These are phyloP conservation scores for Oxalis stricta DNA, from an alignment of 441 rosid genomes.

Conservation along the genomic window DNA sequence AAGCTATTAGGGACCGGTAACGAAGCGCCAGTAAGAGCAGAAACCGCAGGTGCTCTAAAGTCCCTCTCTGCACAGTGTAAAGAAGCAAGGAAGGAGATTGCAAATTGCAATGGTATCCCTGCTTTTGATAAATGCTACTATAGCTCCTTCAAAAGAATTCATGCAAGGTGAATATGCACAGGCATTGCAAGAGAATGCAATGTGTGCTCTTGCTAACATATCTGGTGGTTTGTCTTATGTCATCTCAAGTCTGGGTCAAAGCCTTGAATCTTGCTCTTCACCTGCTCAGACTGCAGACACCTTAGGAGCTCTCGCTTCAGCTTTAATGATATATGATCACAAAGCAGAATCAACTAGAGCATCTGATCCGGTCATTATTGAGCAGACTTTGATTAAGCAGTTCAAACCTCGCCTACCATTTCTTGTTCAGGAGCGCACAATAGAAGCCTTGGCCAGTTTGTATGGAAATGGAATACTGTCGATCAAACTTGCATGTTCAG, in stretches of 20 bases:
- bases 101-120: constrained; percentile 85
- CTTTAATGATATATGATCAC: constrained; percentile 92
- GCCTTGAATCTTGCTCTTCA: constrained; percentile 96
- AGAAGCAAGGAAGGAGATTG: constrained; percentile 91
- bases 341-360: constrained; percentile 74
- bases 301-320: constrained; percentile 96
- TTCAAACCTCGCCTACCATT: constrained; percentile 75
- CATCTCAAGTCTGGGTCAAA: constrained; percentile 98
- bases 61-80: constrained; percentile 89
- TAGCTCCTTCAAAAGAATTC: constrained; percentile 98
- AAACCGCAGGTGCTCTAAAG: constrained; percentile 97
- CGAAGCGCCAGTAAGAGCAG: constrained; percentile 95
- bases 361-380: constrained; percentile 65
- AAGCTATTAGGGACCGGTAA: constrained; percentile 90
- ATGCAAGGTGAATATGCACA: constrained; percentile 99
- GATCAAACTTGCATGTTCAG: constrained; percentile 61
- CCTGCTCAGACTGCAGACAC: constrained; percentile 97
- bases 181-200: constrained; percentile 96
- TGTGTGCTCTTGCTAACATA: constrained; percentile 98
- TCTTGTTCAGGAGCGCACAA: constrained; percentile 97
- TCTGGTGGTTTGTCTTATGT: constrained; percentile 97
- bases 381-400: constrained; percentile 84
- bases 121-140: constrained; percentile 87
- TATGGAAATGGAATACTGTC: constrained; percentile 81
- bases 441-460: constrained; percentile 98